These are phyloP conservation scores for Phytopythium montanum DNA, from an alignment of 352 stramenopile genomes.

Conservation along the genomic window DNA sequence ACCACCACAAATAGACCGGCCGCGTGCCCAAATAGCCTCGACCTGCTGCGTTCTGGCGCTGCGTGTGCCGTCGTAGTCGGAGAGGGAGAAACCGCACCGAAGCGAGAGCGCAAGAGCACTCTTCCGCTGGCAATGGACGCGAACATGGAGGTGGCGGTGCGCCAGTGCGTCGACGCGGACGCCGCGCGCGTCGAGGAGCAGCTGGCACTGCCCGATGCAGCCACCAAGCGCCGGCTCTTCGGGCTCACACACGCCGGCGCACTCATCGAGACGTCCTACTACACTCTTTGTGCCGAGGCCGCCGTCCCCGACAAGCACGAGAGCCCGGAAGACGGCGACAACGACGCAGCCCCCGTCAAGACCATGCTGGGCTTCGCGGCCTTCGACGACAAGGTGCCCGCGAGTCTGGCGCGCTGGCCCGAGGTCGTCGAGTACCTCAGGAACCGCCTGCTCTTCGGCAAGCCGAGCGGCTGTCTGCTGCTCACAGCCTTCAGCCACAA, in stretches of 20 bases:
- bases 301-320: not conserved
- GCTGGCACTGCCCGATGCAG: constrained; percentile 36
- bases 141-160: constrained; percentile 36
- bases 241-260: constrained; percentile 50
- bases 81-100: not conserved
- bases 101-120: not conserved
- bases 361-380: constrained; percentile 49
- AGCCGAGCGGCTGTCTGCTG: constrained; percentile 44
- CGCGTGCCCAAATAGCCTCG: not conserved
- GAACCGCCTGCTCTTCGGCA: constrained; percentile 49
- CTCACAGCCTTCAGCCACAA: constrained; percentile 49
- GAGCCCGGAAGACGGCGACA: not conserved
- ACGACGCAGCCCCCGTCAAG: not conserved
- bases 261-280: constrained; percentile 57
- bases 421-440: constrained; percentile 69
- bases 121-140: not conserved
- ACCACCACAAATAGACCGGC: not conserved
- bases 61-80: not conserved
- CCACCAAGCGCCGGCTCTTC: constrained; percentile 51
- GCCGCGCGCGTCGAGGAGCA: constrained; percentile 28
- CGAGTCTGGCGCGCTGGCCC: constrained; percentile 35
- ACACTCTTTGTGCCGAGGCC: constrained; percentile 38
- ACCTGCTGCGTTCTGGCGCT: not conserved
- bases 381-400: constrained; percentile 56
- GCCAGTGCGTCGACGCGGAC: constrained; percentile 38